Conservation (phyloP, 306 rosid species). For the Sesbania bispinosa region DNA sequence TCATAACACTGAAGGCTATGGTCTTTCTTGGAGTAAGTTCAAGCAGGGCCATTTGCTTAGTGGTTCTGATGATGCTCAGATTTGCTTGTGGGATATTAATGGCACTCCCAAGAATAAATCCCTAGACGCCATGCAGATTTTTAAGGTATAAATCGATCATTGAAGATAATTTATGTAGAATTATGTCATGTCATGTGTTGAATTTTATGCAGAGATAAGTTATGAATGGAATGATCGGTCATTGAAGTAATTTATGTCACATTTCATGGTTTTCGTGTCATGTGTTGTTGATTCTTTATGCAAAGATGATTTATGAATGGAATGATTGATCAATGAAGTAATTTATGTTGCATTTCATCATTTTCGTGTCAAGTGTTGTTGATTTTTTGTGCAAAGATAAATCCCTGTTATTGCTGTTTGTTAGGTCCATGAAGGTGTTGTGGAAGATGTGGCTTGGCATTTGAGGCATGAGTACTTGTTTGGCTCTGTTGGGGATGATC, state of each 20-base stretch:
- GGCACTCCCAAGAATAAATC: conserved; percentile 68
- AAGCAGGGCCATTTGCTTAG: conserved; percentile 90
- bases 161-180: no score
- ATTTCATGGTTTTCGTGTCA: no score
- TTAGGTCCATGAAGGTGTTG: conserved; percentile 96
- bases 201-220: no score
- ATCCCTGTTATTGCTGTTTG: neutral
- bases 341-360: no score
- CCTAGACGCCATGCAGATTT: conserved; percentile 80
- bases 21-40: conserved; percentile 93
- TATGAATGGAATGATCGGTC: no score
- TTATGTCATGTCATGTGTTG: neutral
- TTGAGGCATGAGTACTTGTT: conserved; percentile 95
- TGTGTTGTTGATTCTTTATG: no score
- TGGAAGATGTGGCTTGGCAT: conserved; percentile 99
- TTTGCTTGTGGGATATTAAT: conserved; percentile 96
- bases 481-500: conserved; percentile 99
- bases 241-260: no score
- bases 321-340: no score
- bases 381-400: neutral
- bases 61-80: conserved; percentile 99
- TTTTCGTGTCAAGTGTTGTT: no score
- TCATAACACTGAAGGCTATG: conserved; percentile 95
- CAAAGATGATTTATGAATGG: no score
- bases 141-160: conserved; percentile 85